Conservation (phyloP, 2,329 filamentous ascomycete species). For the Penicillium sp. region DNA sequence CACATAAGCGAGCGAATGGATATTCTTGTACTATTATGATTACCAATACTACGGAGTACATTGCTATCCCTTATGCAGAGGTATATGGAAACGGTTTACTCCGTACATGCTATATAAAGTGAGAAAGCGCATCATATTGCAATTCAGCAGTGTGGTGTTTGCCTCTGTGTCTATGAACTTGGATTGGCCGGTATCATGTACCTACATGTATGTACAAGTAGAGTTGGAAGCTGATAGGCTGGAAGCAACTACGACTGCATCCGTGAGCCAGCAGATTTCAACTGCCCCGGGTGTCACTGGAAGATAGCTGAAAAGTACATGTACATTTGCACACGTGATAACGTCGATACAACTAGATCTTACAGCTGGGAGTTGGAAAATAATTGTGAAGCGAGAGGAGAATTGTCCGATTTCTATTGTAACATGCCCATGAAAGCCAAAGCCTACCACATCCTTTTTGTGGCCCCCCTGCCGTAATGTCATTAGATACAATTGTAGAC, state of each 20-base stretch:
- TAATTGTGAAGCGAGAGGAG: conserved; percentile 37
- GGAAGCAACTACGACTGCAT: neutral
- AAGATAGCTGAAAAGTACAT: neutral
- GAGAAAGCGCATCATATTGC: neutral
- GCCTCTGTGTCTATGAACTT: neutral
- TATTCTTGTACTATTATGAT: neutral
- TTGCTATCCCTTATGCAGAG: neutral
- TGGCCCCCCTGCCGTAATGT: conserved; percentile 39
- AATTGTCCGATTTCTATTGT: conserved; percentile 42
- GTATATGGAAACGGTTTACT: neutral
- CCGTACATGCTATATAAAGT: neutral
- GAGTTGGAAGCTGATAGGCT: neutral
- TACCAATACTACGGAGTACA: neutral
- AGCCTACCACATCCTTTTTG: conserved; percentile 34
- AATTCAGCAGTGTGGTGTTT: neutral
- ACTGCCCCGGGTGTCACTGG: neutral
- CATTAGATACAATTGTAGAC: conserved; percentile 42
- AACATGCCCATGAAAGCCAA: conserved; percentile 34
- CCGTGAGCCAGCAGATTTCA: neutral
- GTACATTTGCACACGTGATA: neutral
- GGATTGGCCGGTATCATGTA: neutral
- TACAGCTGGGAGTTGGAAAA: neutral
- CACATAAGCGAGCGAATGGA: no score
- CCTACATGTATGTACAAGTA: neutral
- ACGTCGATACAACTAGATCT: conserved; percentile 4